These are phyloP conservation scores for Vanilla planifolia DNA, from an alignment of 106 monocot genomes.

Conservation along the genomic window DNA sequence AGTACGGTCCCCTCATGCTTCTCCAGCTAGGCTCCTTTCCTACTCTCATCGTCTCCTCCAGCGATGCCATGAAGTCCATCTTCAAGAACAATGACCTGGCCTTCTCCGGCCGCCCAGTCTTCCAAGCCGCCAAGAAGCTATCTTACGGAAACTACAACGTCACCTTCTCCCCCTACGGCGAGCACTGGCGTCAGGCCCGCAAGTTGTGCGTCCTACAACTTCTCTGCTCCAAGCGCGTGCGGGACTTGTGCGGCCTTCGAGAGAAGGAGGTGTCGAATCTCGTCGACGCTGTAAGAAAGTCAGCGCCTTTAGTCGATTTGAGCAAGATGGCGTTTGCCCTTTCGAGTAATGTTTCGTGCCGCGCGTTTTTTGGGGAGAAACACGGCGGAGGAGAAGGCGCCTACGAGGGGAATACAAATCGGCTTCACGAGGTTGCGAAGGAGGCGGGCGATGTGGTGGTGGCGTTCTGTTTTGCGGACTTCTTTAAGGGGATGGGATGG, in stretches of 20 bases:
- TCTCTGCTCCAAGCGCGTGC: background rate
- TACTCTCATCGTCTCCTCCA: constrained; percentile 25
- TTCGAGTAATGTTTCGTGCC: constrained; percentile 10
- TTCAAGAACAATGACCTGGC: constrained; percentile 27
- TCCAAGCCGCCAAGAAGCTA: background rate
- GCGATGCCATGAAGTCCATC: constrained; percentile 22
- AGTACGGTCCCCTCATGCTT: constrained; percentile 34
- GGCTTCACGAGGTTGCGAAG: background rate
- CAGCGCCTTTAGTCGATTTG: constrained; percentile 20
- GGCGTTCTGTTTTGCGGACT: constrained; percentile 7
- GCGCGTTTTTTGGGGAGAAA: constrained; percentile 10
- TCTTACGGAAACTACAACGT: background rate
- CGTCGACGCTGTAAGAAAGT: too few relatives aligned
- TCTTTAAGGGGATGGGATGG: background rate
- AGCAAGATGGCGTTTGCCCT: constrained; percentile 19
- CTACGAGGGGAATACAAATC: background rate
- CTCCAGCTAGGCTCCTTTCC: constrained; percentile 26
- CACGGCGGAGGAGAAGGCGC: background rate
- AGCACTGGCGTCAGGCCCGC: background rate
- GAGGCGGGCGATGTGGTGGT: constrained; percentile 1
- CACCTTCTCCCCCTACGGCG: constrained; percentile 4
- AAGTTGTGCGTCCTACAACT: background rate
- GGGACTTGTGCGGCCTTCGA: too few relatives aligned
- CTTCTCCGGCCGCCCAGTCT: constrained; percentile 25
- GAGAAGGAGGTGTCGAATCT: too few relatives aligned